phyloP scores from a whole-genome alignment of 2,329 filamentous ascomycete species.

The Didymella segeticola region DNA sequence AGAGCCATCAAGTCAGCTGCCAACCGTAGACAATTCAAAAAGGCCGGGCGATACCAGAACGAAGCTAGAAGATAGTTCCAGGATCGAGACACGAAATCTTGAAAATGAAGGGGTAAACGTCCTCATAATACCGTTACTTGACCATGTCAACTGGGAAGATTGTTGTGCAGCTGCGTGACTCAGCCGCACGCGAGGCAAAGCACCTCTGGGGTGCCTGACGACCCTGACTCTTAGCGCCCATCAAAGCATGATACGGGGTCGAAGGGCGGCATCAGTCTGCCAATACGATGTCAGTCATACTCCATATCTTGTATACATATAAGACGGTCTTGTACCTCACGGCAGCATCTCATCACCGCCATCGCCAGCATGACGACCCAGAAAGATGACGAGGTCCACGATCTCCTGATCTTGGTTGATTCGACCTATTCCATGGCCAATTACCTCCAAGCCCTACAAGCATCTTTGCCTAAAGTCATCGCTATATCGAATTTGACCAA shows the following conservation, averaged over 20 bases:
- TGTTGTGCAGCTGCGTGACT: not conserved
- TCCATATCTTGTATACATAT: not conserved
- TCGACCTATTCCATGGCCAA: slow-evolving; percentile 56
- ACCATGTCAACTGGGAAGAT: too few relatives aligned
- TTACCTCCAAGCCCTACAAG: slow-evolving; percentile 54
- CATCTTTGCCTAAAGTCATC: slow-evolving; percentile 60
- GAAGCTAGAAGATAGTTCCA: not conserved
- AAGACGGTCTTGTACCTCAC: not conserved
- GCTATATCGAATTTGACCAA: slow-evolving; percentile 57
- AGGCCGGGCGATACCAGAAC: not conserved
- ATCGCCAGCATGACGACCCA: not conserved
- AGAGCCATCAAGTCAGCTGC: too few relatives aligned
- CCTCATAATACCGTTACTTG: too few relatives aligned
- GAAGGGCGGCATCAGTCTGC: not conserved
- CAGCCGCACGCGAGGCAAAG: slow-evolving; percentile 1
- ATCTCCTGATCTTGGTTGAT: slow-evolving; percentile 58
- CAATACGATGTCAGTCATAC: not conserved
- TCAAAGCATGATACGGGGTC: not conserved
- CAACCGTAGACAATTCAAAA: not conserved
- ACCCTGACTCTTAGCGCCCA: not conserved
- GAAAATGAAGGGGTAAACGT: not conserved
- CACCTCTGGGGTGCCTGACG: not conserved
- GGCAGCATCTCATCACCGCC: not conserved
- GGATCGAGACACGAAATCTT: not conserved
- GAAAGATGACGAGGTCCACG: slow-evolving; percentile 38